Percentiles rank a stretch among this genome's conserved stretches.
Conservation (phyloP, 73 alveolate genomes). For the Paramecium biaurelia region DNA sequence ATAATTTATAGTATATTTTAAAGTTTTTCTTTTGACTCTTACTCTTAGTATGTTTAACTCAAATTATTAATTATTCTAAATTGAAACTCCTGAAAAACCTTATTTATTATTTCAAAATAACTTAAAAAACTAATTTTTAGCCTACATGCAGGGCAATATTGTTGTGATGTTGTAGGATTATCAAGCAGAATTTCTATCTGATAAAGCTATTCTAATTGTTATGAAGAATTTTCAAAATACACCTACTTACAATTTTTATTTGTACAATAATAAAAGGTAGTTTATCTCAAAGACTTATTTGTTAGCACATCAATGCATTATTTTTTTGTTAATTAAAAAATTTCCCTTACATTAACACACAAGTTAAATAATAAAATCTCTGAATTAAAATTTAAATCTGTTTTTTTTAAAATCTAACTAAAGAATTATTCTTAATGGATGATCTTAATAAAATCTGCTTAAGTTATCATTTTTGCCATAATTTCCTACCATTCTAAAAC, state of each 20-base stretch:
- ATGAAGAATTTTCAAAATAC: neutral
- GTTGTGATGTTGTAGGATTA: too few relatives aligned
- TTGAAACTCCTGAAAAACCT: neutral
- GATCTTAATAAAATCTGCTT: neutral
- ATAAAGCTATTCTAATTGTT: neutral
- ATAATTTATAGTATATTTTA: neutral
- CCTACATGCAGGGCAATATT: too few relatives aligned
- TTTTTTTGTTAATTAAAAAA: too few relatives aligned
- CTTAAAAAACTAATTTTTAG: too few relatives aligned
- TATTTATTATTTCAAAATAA: neutral
- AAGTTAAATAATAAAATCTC: neutral
- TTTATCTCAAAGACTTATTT: neutral
- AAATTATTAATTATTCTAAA: neutral
- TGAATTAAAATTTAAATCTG: neutral
- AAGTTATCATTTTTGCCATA: too few relatives aligned
- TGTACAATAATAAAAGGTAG: neutral
- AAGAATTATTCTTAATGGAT: neutral
- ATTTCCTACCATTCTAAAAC: too few relatives aligned
- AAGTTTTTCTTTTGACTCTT: neutral
- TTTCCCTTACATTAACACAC: neutral
- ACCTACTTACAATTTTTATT: neutral
- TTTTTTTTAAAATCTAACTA: neutral
- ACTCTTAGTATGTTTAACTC: neutral
- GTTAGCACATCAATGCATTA: too few relatives aligned
- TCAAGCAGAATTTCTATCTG: neutral